phyloP scores from a whole-genome alignment of 345 rosid species.

The Citrus unshiu region DNA sequence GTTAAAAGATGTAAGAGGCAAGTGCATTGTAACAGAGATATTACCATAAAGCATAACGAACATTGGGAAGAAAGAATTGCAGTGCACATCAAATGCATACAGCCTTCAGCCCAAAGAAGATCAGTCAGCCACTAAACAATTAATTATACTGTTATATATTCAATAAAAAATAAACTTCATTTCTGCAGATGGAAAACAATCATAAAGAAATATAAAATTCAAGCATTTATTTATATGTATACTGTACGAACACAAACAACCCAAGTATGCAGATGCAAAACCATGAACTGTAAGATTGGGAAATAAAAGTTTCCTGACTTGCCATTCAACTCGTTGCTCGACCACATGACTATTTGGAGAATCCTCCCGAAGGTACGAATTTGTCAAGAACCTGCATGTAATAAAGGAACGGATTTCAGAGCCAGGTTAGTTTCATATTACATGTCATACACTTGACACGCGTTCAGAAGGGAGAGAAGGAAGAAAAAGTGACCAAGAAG shows the following conservation, averaged over 20 bases:
- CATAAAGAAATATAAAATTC: neutral
- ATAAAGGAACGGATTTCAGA: slow-evolving; percentile 6
- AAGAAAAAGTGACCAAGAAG: neutral
- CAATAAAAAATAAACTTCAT: neutral
- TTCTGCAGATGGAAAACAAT: slow-evolving; percentile 2
- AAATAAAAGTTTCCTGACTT: slow-evolving; percentile 35
- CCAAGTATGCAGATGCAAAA: neutral
- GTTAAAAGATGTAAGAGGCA: neutral
- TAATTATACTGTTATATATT: neutral
- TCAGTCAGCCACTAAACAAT: slow-evolving; percentile 13
- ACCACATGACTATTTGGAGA: slow-evolving; percentile 96
- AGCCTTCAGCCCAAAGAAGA: slow-evolving; percentile 55
- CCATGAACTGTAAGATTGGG: slow-evolving; percentile 2
- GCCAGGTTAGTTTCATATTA: neutral
- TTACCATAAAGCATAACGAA: slow-evolving; percentile 92
- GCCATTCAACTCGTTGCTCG: slow-evolving; percentile 99
- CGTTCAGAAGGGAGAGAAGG: neutral
- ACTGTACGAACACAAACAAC: neutral
- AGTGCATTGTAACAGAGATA: neutral
- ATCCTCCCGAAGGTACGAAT: slow-evolving; percentile 95
- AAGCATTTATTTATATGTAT: too few species aligned
- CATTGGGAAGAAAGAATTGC: slow-evolving; percentile 99
- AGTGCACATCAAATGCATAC: slow-evolving; percentile 98
- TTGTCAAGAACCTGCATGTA: slow-evolving; percentile 78
- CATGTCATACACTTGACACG: neutral